Conservation (phyloP, 768 basidiomycete genomes). For the Hortiboletus campestris region DNA sequence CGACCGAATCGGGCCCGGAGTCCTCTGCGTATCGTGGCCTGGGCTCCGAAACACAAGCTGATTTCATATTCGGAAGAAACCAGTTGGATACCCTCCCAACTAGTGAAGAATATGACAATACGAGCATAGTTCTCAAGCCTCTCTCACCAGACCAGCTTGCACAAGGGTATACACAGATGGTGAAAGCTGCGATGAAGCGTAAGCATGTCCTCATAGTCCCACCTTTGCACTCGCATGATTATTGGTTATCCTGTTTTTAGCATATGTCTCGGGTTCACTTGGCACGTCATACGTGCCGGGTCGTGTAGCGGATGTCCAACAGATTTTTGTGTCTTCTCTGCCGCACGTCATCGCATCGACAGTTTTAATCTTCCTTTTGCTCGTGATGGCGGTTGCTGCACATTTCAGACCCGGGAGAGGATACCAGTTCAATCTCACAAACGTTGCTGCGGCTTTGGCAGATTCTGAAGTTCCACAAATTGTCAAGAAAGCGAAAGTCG, state of each 20-base stretch:
- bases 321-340: constrained; percentile 14
- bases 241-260: not conserved
- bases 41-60: constrained; percentile 9
- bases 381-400: constrained; percentile 1
- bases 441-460: constrained; percentile 9
- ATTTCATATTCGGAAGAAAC: constrained; percentile 8
- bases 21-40: constrained; percentile 6
- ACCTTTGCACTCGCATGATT: not conserved
- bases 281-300: constrained; percentile 15
- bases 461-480: constrained; percentile 5
- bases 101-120: not conserved
- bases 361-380: not conserved
- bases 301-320: constrained; percentile 9
- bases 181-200: constrained; percentile 19
- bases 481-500: constrained; percentile 3
- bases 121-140: constrained; percentile 2
- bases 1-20: constrained; percentile 8
- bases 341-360: constrained; percentile 13
- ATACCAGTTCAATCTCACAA: constrained; percentile 13
- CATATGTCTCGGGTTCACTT: constrained; percentile 11
- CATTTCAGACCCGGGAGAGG: constrained; percentile 11
- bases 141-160: constrained; percentile 7
- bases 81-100: constrained; percentile 4
- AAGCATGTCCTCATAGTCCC: not conserved
- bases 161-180: constrained; percentile 6